A percentile compares a stretch with the other conserved stretches of the same genome.
Evolutionary conservation across 2,329 filamentous ascomycete species (phyloP).

Genomic region (Rhynchosporium secalis): DNA sequence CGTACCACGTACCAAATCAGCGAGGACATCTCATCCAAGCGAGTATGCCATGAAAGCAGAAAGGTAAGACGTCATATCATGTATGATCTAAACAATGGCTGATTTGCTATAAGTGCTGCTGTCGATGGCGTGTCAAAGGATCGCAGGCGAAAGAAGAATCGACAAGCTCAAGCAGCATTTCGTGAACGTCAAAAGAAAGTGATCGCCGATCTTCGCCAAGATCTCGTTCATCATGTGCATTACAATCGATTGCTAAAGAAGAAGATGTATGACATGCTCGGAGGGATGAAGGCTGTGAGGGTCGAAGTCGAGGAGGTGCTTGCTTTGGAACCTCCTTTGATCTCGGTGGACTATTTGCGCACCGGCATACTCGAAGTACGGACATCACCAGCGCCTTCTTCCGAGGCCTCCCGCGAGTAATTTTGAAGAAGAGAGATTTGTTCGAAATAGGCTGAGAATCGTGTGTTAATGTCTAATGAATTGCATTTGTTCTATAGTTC

Average conservation of each 20-base stretch:
- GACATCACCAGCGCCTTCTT: constrained; percentile 9
- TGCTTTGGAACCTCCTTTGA: constrained; percentile 6
- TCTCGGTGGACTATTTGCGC: constrained; percentile 3
- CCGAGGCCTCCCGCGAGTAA: background rate
- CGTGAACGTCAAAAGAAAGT: constrained; percentile 14
- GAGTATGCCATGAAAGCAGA: constrained; percentile 2
- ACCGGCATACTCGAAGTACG: constrained; percentile 9
- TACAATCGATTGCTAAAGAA: constrained; percentile 3
- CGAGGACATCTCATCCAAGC: constrained; percentile 5
- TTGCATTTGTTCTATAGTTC: background rate
- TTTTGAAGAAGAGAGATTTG: background rate
- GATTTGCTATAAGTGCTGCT: background rate
- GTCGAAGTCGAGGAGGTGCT: background rate
- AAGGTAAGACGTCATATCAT: background rate
- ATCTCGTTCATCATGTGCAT: constrained; percentile 6
- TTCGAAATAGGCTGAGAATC: background rate
- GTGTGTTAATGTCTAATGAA: constrained; percentile 4
- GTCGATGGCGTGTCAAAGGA: constrained; percentile 1
- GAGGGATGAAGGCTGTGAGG: background rate
- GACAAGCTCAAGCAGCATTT: constrained; percentile 8
- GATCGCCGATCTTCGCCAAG: constrained; percentile 2
- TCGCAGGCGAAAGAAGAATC: constrained; percentile 9
- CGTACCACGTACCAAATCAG: background rate
- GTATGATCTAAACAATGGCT: background rate
- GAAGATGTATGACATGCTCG: constrained; percentile 1